Percentiles rank a stretch among this genome's conserved stretches.
These are phyloP conservation scores for Hanseniaspora thailandica DNA, from an alignment of 805 yeast species.

Conservation along the genomic window DNA sequence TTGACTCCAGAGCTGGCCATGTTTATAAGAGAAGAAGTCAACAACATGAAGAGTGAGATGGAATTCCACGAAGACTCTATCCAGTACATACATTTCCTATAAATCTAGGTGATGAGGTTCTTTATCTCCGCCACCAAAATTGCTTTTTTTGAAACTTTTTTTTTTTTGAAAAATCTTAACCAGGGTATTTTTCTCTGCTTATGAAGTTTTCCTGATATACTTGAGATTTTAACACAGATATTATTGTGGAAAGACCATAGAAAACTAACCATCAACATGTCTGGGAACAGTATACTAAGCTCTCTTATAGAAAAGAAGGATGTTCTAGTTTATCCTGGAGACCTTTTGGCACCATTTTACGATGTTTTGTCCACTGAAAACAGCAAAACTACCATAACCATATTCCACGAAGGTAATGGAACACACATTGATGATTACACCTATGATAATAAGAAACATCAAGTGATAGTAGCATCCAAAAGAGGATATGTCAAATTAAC, in stretches of 20 bases:
- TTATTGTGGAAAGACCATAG: too few species aligned
- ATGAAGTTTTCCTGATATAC: not conserved
- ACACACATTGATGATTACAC: slow-evolving; percentile 40
- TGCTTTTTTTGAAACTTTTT: too few species aligned
- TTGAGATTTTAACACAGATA: too few species aligned
- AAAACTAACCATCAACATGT: not conserved
- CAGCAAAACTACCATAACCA: slow-evolving; percentile 27
- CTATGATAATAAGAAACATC: slow-evolving; percentile 29
- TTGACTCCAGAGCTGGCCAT: slow-evolving; percentile 80
- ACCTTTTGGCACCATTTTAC: slow-evolving; percentile 52
- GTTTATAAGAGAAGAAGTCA: slow-evolving; percentile 73
- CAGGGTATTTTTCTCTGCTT: not conserved
- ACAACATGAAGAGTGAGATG: slow-evolving; percentile 69
- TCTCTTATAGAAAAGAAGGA: not conserved
- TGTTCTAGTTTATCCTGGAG: slow-evolving; percentile 62
- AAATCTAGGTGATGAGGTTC: too few species aligned
- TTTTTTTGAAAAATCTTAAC: not conserved
- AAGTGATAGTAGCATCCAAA: slow-evolving; percentile 45
- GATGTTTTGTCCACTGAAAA: slow-evolving; percentile 20
- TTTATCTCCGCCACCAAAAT: too few species aligned
- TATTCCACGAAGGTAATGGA: slow-evolving; percentile 56
- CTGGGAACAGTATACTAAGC: not conserved
- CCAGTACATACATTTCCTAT: slow-evolving; percentile 76
- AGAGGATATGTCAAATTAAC: slow-evolving; percentile 43
- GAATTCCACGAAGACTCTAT: slow-evolving; percentile 66